phyloP scores from a whole-genome alignment of 2,329 filamentous ascomycete species.

The Fusarium verrucosum region DNA sequence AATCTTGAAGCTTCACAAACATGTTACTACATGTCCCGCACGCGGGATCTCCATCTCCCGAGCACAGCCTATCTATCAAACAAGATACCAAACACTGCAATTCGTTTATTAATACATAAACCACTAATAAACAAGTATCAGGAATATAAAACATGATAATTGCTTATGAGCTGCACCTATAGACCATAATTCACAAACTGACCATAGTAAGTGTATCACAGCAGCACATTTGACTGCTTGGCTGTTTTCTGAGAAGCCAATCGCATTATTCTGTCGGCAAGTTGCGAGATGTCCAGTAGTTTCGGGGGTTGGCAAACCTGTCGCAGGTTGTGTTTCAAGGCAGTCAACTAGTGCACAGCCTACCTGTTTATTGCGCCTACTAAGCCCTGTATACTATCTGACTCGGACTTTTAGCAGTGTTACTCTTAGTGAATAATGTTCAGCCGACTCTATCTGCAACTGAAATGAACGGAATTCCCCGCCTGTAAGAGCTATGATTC shows the following conservation, averaged over 20 bases:
- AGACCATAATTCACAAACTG: not conserved
- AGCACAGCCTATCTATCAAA: conserved; percentile 17
- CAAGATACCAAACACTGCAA: conserved; percentile 1
- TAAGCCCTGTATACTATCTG: too few species aligned
- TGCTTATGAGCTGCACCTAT: not conserved
- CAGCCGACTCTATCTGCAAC: too few species aligned
- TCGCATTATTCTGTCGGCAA: not conserved
- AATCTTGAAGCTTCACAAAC: not conserved
- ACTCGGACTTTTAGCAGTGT: too few species aligned
- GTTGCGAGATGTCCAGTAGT: too few species aligned
- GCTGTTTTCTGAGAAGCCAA: conserved; percentile 2
- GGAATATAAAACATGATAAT: not conserved
- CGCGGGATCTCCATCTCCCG: conserved; percentile 16
- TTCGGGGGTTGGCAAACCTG: not conserved
- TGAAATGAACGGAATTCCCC: too few species aligned
- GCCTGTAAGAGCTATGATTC: too few species aligned
- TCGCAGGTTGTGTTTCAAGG: conserved; percentile 12
- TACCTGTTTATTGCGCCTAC: too few species aligned
- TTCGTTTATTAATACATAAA: not conserved
- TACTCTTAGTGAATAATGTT: too few species aligned
- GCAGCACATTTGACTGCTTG: not conserved
- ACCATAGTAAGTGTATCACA: not conserved
- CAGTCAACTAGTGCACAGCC: not conserved
- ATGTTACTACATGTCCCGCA: not conserved
- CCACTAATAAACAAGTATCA: not conserved